phyloP scores from a whole-genome alignment of 1,284 basidiomycete genomes.

The Trichosporon inkin region DNA sequence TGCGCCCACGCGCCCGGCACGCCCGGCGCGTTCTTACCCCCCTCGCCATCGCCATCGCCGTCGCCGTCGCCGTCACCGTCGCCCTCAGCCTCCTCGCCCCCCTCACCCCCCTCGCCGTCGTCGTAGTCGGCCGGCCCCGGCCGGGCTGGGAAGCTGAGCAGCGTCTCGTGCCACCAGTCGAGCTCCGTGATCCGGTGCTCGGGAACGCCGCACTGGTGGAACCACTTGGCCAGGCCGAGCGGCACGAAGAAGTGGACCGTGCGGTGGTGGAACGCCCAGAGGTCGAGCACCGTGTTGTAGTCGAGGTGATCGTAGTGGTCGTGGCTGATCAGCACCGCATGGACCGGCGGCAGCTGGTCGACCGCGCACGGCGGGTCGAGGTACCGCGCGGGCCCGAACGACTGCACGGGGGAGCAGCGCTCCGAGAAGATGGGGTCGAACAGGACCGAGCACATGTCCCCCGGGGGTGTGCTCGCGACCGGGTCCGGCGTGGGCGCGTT shows the following conservation, averaged over 20 bases:
- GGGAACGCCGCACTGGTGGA: slow-evolving; percentile 40
- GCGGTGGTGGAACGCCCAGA: slow-evolving; percentile 41
- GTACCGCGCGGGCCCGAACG: slow-evolving; percentile 45
- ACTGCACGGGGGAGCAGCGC: slow-evolving; percentile 48
- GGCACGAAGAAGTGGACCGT: slow-evolving; percentile 50
- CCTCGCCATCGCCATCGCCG: background rate
- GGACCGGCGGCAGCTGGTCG: slow-evolving; percentile 44
- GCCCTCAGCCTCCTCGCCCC: background rate
- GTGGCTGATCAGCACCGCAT: slow-evolving; percentile 46
- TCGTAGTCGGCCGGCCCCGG: background rate
- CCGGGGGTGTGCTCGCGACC: background rate
- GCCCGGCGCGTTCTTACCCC: background rate
- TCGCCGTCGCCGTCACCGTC: background rate
- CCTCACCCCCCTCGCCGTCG: background rate
- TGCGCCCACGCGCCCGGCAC: background rate
- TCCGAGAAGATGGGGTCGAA: slow-evolving; percentile 51
- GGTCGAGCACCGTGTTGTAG: slow-evolving; percentile 46
- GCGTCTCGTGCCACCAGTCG: slow-evolving; percentile 49
- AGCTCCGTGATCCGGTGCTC: slow-evolving; percentile 43
- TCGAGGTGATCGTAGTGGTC: slow-evolving; percentile 52
- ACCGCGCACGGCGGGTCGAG: slow-evolving; percentile 45
- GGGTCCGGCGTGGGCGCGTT: slow-evolving; percentile 8
- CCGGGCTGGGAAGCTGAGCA: slow-evolving; percentile 32
- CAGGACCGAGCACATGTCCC: slow-evolving; percentile 34
- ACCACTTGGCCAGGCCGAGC: slow-evolving; percentile 46